These are phyloP conservation scores for Acrasis kona DNA, from an alignment of 78 protist species.

Conservation along the genomic window DNA sequence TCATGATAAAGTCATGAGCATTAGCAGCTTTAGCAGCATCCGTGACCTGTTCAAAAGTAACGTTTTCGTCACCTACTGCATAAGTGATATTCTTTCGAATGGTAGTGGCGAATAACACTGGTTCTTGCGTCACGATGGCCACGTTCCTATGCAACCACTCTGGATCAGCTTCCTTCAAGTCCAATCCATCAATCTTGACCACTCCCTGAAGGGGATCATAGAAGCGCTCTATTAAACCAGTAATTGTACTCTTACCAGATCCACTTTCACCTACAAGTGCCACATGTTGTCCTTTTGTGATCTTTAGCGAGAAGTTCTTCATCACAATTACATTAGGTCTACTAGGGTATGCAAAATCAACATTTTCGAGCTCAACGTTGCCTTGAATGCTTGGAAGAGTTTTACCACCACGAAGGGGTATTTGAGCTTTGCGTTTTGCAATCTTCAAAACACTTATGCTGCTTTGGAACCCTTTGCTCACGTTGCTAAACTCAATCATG, in stretches of 20 bases:
- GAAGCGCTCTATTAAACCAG: not conserved
- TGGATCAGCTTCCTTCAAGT: not conserved
- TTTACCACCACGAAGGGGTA: not conserved
- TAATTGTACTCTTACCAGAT: constrained; percentile 59
- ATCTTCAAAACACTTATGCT: not conserved
- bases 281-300: constrained; percentile 46
- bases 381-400: constrained; percentile 21
- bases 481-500: not conserved
- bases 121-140: not conserved
- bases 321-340: constrained; percentile 39
- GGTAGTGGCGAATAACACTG: not conserved
- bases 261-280: constrained; percentile 86
- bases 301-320: constrained; percentile 9
- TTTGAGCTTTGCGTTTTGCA: not conserved
- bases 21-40: constrained; percentile 32
- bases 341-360: constrained; percentile 70
- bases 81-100: not conserved
- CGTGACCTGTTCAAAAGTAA: not conserved
- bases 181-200: not conserved
- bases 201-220: not conserved
- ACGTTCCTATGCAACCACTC: not conserved
- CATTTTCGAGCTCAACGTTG: constrained; percentile 46
- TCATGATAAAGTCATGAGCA: constrained; percentile 25
- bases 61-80: not conserved
- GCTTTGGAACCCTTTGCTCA: not conserved